These are phyloP conservation scores for Podospora didyma DNA, from an alignment of 495 filamentous ascomycete species.

Conservation along the genomic window DNA sequence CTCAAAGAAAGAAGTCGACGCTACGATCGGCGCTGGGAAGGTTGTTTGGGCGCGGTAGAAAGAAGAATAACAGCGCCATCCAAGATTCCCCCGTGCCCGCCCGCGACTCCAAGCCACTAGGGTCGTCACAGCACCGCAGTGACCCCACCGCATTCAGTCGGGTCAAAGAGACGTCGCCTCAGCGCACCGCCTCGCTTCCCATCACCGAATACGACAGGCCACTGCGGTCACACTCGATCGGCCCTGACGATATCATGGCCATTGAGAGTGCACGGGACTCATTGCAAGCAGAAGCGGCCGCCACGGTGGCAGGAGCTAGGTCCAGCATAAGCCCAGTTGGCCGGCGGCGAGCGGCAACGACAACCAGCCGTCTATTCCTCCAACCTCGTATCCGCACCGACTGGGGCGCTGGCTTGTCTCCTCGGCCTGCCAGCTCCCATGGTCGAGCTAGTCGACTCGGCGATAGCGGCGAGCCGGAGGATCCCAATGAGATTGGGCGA, in stretches of 20 bases:
- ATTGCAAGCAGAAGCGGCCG: slow-evolving; percentile 37
- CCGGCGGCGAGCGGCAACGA: slow-evolving; percentile 28
- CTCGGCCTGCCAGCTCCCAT: slow-evolving; percentile 50
- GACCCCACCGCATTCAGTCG: slow-evolving; percentile 38
- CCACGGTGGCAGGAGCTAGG: slow-evolving; percentile 15
- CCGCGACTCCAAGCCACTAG: slow-evolving; percentile 16
- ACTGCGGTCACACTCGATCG: slow-evolving; percentile 51
- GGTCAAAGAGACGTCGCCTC: slow-evolving; percentile 29
- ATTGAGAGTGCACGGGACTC: slow-evolving; percentile 45
- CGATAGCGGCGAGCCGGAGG: slow-evolving; percentile 21
- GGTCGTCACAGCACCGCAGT: slow-evolving; percentile 36
- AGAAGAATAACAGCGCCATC: slow-evolving; percentile 30
- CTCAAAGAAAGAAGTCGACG: slow-evolving; percentile 47
- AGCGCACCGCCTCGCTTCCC: slow-evolving; percentile 49
- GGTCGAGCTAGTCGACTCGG: slow-evolving; percentile 34
- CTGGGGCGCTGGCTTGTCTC: slow-evolving; percentile 47
- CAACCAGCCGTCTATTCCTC: slow-evolving; percentile 33
- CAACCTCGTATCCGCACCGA: slow-evolving; percentile 26
- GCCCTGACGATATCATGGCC: slow-evolving; percentile 43
- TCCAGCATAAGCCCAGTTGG: neutral
- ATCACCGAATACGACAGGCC: slow-evolving; percentile 51
- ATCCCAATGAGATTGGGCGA: slow-evolving; percentile 47
- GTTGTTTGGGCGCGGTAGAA: slow-evolving; percentile 49
- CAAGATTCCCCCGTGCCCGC: slow-evolving; percentile 14
- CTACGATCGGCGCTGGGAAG: slow-evolving; percentile 44